These are phyloP conservation scores for Tetradesmus obliquus DNA, from an alignment of 139 green algal species.

Conservation along the genomic window DNA sequence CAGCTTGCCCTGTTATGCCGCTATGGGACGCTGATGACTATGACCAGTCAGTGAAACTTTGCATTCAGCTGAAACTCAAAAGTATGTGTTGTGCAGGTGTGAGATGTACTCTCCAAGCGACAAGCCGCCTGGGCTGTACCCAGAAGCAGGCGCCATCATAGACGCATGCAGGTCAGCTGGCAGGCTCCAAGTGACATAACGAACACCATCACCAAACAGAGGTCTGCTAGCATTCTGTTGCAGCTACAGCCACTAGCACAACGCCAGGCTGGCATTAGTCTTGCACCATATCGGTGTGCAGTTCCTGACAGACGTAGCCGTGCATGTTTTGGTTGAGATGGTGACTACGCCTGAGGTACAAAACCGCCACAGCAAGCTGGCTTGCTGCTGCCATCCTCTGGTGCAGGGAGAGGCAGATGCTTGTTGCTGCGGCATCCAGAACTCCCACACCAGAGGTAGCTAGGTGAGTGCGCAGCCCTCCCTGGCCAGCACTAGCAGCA, in stretches of 20 bases:
- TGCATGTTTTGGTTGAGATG: not conserved
- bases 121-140: constrained; percentile 33
- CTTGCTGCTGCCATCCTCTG: not conserved
- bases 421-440: constrained; percentile 39
- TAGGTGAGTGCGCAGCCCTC: not conserved
- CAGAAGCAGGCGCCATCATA: constrained; percentile 45
- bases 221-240: too few relatives aligned
- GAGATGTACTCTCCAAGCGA: constrained; percentile 29
- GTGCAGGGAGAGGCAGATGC: constrained; percentile 7
- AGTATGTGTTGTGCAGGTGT: not conserved
- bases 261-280: too few relatives aligned
- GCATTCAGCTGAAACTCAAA: too few relatives aligned
- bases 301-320: not conserved
- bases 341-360: too few relatives aligned
- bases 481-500: too few relatives aligned
- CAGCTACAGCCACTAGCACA: too few relatives aligned
- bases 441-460: constrained; percentile 52
- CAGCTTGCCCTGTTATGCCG: too few relatives aligned
- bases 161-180: constrained; percentile 41
- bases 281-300: too few relatives aligned
- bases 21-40: too few relatives aligned
- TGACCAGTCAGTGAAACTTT: too few relatives aligned
- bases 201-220: too few relatives aligned
- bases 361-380: not conserved
- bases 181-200: too few relatives aligned